Conservation (phyloP, 164 flowering plant genomes). For the Platanus orientalis region DNA sequence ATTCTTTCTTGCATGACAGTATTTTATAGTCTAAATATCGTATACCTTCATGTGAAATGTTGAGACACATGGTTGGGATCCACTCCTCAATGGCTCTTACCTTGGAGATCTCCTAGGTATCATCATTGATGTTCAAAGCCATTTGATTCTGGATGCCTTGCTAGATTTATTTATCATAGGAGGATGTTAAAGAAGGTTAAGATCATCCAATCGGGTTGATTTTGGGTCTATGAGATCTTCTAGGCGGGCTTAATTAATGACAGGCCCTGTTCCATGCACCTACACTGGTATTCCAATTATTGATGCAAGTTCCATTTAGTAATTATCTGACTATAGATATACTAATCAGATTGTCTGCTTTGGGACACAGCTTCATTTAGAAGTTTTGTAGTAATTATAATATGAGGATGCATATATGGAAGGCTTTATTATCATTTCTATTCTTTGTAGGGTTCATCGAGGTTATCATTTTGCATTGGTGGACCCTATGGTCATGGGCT, state of each 20-base stretch:
- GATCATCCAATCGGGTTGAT: neutral
- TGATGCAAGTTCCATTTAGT: neutral
- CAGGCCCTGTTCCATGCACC: neutral
- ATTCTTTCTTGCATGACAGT: too few species aligned
- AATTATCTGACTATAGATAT: neutral
- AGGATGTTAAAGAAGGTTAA: too few species aligned
- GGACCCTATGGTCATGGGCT: constrained; percentile 92
- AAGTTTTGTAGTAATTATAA: neutral
- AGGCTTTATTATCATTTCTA: neutral
- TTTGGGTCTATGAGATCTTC: neutral
- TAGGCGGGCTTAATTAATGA: neutral
- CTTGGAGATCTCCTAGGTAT: neutral
- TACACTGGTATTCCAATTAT: neutral
- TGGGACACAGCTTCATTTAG: neutral
- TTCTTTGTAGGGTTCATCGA: constrained; percentile 58
- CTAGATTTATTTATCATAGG: neutral
- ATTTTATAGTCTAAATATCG: too few species aligned
- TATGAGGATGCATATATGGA: neutral
- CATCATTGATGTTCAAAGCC: neutral
- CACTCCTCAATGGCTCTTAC: too few species aligned
- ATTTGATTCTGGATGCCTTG: neutral
- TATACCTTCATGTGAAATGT: too few species aligned
- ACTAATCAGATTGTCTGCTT: neutral
- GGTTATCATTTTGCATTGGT: constrained; percentile 79
- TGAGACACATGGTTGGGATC: too few species aligned